Base-by-base conservation (phyloP, 345 rosid genomes). In the Rubroshorea leprosula region DNA sequence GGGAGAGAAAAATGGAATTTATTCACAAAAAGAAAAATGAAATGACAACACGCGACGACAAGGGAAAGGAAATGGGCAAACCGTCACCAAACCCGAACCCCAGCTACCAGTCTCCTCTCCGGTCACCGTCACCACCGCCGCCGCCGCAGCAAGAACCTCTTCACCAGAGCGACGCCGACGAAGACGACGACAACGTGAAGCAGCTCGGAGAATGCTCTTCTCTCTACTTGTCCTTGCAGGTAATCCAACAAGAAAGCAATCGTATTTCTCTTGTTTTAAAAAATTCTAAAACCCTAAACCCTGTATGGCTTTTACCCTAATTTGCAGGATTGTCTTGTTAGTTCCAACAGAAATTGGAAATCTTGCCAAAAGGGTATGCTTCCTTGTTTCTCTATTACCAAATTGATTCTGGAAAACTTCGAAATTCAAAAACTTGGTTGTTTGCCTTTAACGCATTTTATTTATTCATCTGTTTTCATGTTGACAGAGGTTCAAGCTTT, bases 101-200 rank as follows among this genome's bases (percentile, higher is more conserved):
- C 49, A 54, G 18, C 22, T 43, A 17, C 35, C 48, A 13, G 9
- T 29, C 35, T 4, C n/a, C n/a, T n/a, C n/a, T n/a, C n/a, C n/a
- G n/a, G n/a, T 29, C 35, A 23, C 53, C 73, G 1, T 16, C 58
- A 0, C 51, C 38, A 3, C 60, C 66, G 10, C 61, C 31, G 1
- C 51, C 43, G 25, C 57, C 57, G 16, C 49, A 51, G 20, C 57
- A 50, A 18, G 41, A 72, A 15, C 69, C 74, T 25, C 61, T 68
- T 39, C 98, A 92, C 68, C 82, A 66, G 54, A 71, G 51, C 71
- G 89, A 84, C 58, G 89, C 86, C 23, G 89, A 78, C n/a, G 93
- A 83, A 4, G 96, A 86, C 0, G 96, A 89, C 26, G 93, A 81
- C 79, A 89, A 72, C 80, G 93, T 89, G 62, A 92, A 84, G 78